Base-by-base conservation (phyloP, 208 protist genomes). In the Trypanosoma scelopori region DNA sequence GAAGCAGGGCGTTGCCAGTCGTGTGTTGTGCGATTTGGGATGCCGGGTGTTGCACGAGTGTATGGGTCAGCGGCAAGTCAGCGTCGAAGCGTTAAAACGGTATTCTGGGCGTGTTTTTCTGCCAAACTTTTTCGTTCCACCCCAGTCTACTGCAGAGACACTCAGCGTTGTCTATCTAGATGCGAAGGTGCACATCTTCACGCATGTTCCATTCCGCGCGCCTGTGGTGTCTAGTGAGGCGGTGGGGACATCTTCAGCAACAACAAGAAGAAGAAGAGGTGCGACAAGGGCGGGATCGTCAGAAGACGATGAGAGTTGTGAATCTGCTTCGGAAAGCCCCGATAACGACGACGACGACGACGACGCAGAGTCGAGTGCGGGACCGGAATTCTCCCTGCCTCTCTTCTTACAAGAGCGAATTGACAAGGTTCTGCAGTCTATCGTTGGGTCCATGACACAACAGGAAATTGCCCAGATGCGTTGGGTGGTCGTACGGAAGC, bases 11-110 rank as follows among this genome's bases (percentile, higher is more conserved):
- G 9, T 37, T 37, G 68, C 70, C 45, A 64, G 65, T 41, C 79
- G 84, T 41, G 62, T 92, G 22, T 64, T 96, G 55, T 92, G 85
- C 49, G 91, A 96, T 57, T 32, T 96, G 9, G 87, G 69, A 2
- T 81, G 68, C 39, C 71, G 74, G 0, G 78, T 94, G 25, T 61
- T 96, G 79, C 71, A 83, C 18, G 82, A 81, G 65, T 77, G 71
- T 23, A 73, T 93, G 18, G 75, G 79, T 0, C 76, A 91, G 57
- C 74, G 76, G 22, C 78, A 88, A 58, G 75, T 81, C 35, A 60
- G 63, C 30, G 72, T 74, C 5, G 87, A 87, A 12, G 72, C 74
- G 32, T 67, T 89, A 13, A 85, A 83, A 28, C 84, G 82, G 20
- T 93, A 89, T 66, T 82, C 84, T 0, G 87, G 87, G 1, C 68